Percentiles rank a stretch among this genome's conserved stretches.
Evolutionary conservation across 495 filamentous ascomycete genomes (phyloP).

Genomic region (Penicillium taxi): DNA sequence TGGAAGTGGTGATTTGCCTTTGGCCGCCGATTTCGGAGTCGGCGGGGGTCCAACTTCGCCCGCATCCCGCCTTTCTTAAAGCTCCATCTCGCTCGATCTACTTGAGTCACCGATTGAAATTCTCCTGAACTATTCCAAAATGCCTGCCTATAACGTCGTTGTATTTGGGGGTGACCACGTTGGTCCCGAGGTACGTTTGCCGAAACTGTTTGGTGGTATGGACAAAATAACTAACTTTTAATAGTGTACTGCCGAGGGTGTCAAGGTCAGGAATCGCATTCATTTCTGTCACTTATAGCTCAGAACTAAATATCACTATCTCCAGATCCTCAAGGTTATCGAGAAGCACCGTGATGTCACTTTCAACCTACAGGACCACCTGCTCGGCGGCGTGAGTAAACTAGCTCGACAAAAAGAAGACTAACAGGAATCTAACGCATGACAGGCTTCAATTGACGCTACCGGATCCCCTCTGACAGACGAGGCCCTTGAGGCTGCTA

Average conservation of each 20-base stretch:
- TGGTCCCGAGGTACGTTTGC: slow-evolving; percentile 73
- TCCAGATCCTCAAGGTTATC: slow-evolving; percentile 57
- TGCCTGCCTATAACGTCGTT: slow-evolving; percentile 50
- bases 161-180: slow-evolving; percentile 88
- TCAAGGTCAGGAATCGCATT: slow-evolving; percentile 57
- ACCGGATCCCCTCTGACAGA: slow-evolving; percentile 73
- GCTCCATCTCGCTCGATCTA: slow-evolving; percentile 12
- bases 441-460: slow-evolving; percentile 72
- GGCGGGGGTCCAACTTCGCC: slow-evolving; percentile 22
- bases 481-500: slow-evolving; percentile 75
- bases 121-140: slow-evolving; percentile 17
- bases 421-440: slow-evolving; percentile 1
- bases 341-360: slow-evolving; percentile 59
- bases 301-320: slow-evolving; percentile 6
- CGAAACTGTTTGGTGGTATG: slow-evolving; percentile 2
- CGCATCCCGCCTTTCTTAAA: slow-evolving; percentile 25
- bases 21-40: slow-evolving; percentile 24
- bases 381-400: slow-evolving; percentile 80
- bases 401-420: background rate
- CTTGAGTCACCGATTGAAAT: slow-evolving; percentile 12
- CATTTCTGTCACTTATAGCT: too few species aligned
- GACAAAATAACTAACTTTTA: slow-evolving; percentile 4
- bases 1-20: too few species aligned
- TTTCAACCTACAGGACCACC: slow-evolving; percentile 89
- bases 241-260: slow-evolving; percentile 59